Evolutionary conservation across 2,329 filamentous ascomycete species (phyloP), one percentile per base, ranked within the genome.

Genomic region (Alternaria alternata): DNA sequence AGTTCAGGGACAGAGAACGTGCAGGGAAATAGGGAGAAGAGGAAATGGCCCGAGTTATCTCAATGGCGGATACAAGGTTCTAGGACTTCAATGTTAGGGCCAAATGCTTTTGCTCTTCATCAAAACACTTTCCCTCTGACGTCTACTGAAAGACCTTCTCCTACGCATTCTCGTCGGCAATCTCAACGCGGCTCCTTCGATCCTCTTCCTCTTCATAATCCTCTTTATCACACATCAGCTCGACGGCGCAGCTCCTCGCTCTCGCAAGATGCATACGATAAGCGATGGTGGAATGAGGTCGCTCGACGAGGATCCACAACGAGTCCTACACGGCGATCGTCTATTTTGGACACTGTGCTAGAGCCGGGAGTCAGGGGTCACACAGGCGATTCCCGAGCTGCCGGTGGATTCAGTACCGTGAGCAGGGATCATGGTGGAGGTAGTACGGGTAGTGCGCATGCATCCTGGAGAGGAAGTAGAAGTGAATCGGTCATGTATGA

Each of bases 321-420:
- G 3, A 46, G 48, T 36, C 34, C 28, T 7, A 51, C 47, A 18
- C 48, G 48, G 28, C 59, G 48, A 22, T 44, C 62, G 6, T 61
- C 61, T 6, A 54, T 57, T 9, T 59, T 66, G 14, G 59, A 59
- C 16, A 30, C 65, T 7, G 61, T 67, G 30, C 30, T 49, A 12
- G 64, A 64, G 32, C 65, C 57, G 5, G 58, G 49, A 3, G 22
- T 41, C 7, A 42, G 24, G 34, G 28, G n/a, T 38, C 7, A 4
- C 24, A 11, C 11, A 42, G 24, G 16, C 18, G 20, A 26, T 14
- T 18, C 24, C 5, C 20, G 12, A n/a, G 7, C 14, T 7, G 7
- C 26, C 5, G 8, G 22, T 39, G 22, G 24, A 18, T 20, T n/a
- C 41, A 14, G 34, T 26, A 32, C 8, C 14, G 28, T 30, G n/a